These are phyloP conservation scores for Coemansia sp. DNA, from an alignment of 192 early-diverging fungal genomes.

Conservation along the genomic window DNA sequence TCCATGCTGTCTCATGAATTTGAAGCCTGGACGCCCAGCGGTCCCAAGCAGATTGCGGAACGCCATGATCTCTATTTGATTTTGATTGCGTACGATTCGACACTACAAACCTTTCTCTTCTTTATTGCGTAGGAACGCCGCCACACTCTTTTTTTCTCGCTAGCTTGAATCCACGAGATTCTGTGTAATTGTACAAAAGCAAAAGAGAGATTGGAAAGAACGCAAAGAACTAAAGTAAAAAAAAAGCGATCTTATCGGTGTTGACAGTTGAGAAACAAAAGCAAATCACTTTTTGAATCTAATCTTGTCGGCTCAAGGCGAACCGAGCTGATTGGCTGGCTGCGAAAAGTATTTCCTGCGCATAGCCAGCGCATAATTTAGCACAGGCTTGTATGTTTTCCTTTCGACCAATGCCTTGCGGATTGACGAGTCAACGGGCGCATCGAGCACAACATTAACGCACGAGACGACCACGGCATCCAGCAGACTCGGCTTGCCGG, in stretches of 20 bases:
- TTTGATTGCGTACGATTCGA: background rate
- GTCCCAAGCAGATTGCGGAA: constrained; percentile 44
- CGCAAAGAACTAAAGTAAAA: background rate
- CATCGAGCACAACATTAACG: constrained; percentile 29
- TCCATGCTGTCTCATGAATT: background rate
- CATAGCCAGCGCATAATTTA: constrained; percentile 30
- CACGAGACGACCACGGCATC: constrained; percentile 46
- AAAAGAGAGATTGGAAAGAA: background rate
- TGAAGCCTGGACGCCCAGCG: constrained; percentile 23
- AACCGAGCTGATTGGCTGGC: constrained; percentile 6
- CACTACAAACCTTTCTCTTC: background rate
- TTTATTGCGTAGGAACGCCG: background rate
- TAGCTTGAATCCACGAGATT: background rate
- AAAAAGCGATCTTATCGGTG: background rate
- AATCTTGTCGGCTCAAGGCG: constrained; percentile 10
- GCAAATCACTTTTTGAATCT: background rate
- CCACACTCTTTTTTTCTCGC: background rate
- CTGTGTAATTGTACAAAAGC: background rate
- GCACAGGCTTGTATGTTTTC: constrained; percentile 23
- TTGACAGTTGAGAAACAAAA: too few relatives aligned
- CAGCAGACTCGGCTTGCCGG: constrained; percentile 19
- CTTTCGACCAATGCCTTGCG: constrained; percentile 21
- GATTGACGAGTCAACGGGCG: constrained; percentile 34
- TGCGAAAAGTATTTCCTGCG: constrained; percentile 18
- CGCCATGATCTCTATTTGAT: constrained; percentile 4